These are phyloP conservation scores for Halenospora varia DNA, from an alignment of 495 filamentous ascomycete species.

Conservation along the genomic window DNA sequence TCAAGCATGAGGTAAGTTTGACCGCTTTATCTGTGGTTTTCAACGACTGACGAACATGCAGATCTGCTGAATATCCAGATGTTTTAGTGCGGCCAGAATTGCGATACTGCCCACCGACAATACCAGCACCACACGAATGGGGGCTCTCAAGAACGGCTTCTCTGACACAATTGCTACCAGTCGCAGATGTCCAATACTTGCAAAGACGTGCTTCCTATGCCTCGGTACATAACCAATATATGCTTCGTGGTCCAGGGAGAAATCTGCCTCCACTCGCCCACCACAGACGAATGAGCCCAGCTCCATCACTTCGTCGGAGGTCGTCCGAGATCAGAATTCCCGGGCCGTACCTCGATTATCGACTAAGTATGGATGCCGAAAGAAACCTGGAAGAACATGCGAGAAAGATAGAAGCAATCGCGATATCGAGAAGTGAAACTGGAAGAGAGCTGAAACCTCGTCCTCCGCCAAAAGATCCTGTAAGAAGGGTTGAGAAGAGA, in stretches of 20 bases:
- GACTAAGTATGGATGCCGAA: constrained; percentile 10
- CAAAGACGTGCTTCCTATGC: constrained; percentile 4
- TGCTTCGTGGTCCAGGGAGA: background rate
- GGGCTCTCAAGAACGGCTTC: constrained; percentile 7
- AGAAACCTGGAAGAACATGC: constrained; percentile 14
- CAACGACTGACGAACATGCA: background rate
- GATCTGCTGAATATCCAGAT: constrained; percentile 16
- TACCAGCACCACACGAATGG: constrained; percentile 18
- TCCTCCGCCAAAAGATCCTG: background rate
- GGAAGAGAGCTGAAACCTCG: background rate
- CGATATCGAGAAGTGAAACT: background rate
- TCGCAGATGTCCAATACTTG: constrained; percentile 2
- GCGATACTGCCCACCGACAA: constrained; percentile 9
- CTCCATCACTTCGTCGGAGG: constrained; percentile 6
- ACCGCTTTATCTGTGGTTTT: background rate
- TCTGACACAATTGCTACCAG: constrained; percentile 6
- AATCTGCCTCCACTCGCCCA: constrained; percentile 2
- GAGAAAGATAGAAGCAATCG: constrained; percentile 10
- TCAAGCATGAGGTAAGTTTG: constrained; percentile 16
- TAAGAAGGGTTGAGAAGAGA: background rate
- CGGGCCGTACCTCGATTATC: constrained; percentile 8
- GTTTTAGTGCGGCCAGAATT: constrained; percentile 8
- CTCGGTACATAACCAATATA: background rate
- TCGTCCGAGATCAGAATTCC: constrained; percentile 9
- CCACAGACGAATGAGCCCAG: background rate